Base-by-base conservation (phyloP, 2,329 filamentous ascomycete genomes). In the Herpotrichia juniperi region DNA sequence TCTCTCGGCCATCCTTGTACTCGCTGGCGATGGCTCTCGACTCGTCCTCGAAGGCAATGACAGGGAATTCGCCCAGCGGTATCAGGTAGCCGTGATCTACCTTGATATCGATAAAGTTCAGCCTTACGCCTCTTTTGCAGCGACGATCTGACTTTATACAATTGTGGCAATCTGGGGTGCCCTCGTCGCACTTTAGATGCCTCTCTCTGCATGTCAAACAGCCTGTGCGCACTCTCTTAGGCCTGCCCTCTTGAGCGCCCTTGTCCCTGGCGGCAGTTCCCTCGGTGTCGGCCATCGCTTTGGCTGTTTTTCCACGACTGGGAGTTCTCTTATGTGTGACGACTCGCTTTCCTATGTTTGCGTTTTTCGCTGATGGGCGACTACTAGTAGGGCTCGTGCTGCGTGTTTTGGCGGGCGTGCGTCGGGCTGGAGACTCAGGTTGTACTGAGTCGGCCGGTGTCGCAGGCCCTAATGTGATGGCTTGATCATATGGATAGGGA, bases 21-120 rank as follows among this genome's bases (percentile, higher is more conserved):
- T 96, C 92, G 1, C 90, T 93, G 6, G 93, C 93, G 71, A 97
- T 96, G 42, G 89, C 83, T 25, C 92, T 84, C 19, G 93, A 97
- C 69, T 97, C 92, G 68, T 97, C 93, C 64, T 89, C 83, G 62
- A 97, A 97, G 46, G 85, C 81, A 12, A 97, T 82, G 68, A 81
- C 81, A 83, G 88, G 91, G 46, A 90, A 87, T 1, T 81, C 31
- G 77, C 54, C 30, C 57, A 64, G 62, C 12, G 63, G 61, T 7
- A 69, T 62, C 5, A 68, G 42, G 83, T 82, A 10, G 86, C 87
- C 46, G 88, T 90, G 44, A 80, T 77, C 65, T 89, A 86, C 50
- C 88, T 87, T 56, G 88, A 87, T 3, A 88, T 96, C 92, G 61
- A 96, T 92, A 66, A 96, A 97, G 75, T 96, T 97, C 34, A 97